Conservation (phyloP, 2,329 filamentous ascomycete genomes). For the Acrocalymma vagum region DNA sequence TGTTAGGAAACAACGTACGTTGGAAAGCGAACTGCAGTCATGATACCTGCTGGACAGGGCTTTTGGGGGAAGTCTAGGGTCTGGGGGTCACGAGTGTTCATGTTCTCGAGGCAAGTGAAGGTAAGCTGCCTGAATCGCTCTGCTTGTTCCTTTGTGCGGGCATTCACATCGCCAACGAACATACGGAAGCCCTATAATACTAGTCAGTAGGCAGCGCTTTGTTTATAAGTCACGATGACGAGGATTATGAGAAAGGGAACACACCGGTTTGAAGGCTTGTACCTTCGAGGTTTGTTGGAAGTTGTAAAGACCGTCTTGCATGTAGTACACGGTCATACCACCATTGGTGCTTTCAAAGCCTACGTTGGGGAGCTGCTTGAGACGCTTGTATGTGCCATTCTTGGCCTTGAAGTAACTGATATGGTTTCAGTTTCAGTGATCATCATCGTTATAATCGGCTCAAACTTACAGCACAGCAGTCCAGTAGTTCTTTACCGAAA, state of each 20-base stretch:
- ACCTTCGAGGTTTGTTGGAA: constrained; percentile 45
- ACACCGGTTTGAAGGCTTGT: constrained; percentile 49
- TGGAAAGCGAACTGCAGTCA: constrained; percentile 52
- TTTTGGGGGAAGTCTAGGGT: constrained; percentile 48
- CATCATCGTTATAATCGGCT: background rate
- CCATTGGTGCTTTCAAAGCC: constrained; percentile 31
- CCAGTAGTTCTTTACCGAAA: constrained; percentile 35
- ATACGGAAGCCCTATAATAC: constrained; percentile 36
- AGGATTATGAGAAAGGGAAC: constrained; percentile 2
- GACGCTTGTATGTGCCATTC: constrained; percentile 30
- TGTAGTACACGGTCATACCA: constrained; percentile 34
- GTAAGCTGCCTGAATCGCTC: constrained; percentile 54
- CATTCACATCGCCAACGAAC: constrained; percentile 38
- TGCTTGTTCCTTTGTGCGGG: constrained; percentile 38
- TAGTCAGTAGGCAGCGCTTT: constrained; percentile 27
- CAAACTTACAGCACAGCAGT: constrained; percentile 35
- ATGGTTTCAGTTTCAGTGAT: background rate
- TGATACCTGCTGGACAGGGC: constrained; percentile 51
- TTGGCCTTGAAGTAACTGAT: constrained; percentile 34
- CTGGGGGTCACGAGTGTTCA: constrained; percentile 50
- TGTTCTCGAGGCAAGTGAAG: constrained; percentile 53
- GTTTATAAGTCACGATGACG: background rate
- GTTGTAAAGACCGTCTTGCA: constrained; percentile 37
- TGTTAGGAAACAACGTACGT: constrained; percentile 13
- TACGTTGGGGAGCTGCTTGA: constrained; percentile 21